Percentiles rank a stretch among this genome's conserved stretches.
Evolutionary conservation across 768 basidiomycete species (phyloP).

Genomic region (Termitomyces bulborhizus): DNA sequence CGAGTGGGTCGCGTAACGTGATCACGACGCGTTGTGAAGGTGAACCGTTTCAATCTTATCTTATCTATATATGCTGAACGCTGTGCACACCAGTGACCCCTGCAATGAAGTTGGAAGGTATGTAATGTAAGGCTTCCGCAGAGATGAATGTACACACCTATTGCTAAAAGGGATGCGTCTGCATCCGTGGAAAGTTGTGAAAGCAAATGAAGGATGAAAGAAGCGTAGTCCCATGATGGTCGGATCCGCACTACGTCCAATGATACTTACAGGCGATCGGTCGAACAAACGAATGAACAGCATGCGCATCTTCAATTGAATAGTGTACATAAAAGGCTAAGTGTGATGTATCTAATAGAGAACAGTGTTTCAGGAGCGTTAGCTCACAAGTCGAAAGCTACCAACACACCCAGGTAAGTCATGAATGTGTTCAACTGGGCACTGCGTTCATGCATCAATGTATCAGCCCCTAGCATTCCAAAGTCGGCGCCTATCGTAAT

Average conservation of each 20-base stretch:
- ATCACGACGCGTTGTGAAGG: neutral
- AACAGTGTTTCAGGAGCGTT: neutral
- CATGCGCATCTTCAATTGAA: neutral
- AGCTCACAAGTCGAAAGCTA: neutral
- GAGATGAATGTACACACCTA: neutral
- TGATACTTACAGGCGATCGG: neutral
- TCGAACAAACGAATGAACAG: neutral
- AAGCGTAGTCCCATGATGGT: neutral
- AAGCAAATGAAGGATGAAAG: neutral
- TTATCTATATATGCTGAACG: neutral
- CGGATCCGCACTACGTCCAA: neutral
- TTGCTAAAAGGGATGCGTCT: neutral
- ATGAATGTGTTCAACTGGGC: no score
- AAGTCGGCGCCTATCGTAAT: neutral
- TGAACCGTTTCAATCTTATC: neutral
- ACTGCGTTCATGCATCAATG: neutral
- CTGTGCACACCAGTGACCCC: no score
- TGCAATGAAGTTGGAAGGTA: no score
- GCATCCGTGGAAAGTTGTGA: neutral
- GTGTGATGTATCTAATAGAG: neutral
- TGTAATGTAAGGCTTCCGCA: neutral
- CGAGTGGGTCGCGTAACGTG: neutral
- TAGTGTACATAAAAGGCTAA: neutral
- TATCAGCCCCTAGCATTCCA: slow-evolving; percentile 4
- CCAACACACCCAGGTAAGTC: neutral